These are phyloP conservation scores for Aureobasidium musti DNA, from an alignment of 2,329 filamentous ascomycete species.

Conservation along the genomic window DNA sequence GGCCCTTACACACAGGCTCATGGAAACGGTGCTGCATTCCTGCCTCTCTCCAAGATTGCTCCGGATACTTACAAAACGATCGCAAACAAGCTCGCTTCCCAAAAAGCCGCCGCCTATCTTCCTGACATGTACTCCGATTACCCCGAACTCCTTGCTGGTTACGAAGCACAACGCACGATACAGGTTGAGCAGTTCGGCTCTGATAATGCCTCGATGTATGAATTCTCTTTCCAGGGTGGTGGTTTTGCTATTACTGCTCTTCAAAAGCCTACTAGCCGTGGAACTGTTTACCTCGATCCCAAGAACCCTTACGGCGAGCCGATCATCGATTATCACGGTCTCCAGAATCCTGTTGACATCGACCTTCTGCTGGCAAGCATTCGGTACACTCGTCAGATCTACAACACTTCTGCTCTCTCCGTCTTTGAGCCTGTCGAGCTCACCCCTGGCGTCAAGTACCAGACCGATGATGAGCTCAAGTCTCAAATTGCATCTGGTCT, in stretches of 20 bases:
- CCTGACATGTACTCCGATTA: conserved; percentile 39
- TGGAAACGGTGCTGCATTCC: conserved; percentile 35
- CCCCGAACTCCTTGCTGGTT: conserved; percentile 49
- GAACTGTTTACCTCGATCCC: conserved; percentile 40
- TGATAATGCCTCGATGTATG: conserved; percentile 49
- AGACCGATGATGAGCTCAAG: conserved; percentile 34
- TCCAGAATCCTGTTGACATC: conserved; percentile 44
- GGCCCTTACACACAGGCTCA: conserved; percentile 43
- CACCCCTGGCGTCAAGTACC: conserved; percentile 35
- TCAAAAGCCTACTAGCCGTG: conserved; percentile 43
- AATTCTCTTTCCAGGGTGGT: conserved; percentile 47
- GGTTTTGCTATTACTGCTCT: conserved; percentile 37
- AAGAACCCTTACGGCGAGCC: conserved; percentile 41
- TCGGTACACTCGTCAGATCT: conserved; percentile 42
- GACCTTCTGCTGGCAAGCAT: conserved; percentile 42
- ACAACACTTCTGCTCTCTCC: conserved; percentile 39
- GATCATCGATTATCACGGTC: conserved; percentile 46
- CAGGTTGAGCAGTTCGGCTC: conserved; percentile 49
- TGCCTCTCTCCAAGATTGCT: conserved; percentile 32
- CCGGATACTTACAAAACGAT: conserved; percentile 28
- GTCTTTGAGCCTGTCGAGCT: conserved; percentile 41
- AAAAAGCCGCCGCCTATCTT: conserved; percentile 33
- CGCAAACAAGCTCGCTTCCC: conserved; percentile 26
- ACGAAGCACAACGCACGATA: conserved; percentile 52
- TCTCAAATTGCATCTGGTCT: conserved; percentile 31